Conservation (phyloP, 768 basidiomycete genomes). For the Mrakia frigida region DNA sequence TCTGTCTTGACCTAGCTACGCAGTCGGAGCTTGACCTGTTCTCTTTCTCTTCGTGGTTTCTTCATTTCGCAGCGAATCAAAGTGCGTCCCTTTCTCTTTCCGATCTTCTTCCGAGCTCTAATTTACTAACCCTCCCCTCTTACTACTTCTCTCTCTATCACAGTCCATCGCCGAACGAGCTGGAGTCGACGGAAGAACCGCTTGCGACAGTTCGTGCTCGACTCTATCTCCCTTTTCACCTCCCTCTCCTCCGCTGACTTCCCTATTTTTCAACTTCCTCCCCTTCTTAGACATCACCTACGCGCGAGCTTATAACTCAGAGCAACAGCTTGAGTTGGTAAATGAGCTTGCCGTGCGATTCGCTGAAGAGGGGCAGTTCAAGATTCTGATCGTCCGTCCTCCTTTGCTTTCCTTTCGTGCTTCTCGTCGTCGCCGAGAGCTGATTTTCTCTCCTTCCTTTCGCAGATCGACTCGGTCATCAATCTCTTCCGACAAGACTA, state of each 20-base stretch:
- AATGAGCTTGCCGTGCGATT: constrained; percentile 31
- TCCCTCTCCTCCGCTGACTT: background rate
- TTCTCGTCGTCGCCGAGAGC: background rate
- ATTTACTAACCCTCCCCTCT: background rate
- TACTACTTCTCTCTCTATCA: background rate
- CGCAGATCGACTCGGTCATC: constrained; percentile 32
- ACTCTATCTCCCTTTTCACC: too few species aligned
- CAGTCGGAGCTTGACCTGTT: too few species aligned
- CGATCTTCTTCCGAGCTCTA: background rate
- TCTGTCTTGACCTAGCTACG: too few species aligned
- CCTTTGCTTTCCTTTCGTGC: background rate
- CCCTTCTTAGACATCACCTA: constrained; percentile 22
- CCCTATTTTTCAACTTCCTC: background rate
- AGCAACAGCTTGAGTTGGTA: constrained; percentile 31
- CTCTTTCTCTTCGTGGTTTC: background rate
- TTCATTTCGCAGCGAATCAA: constrained; percentile 7
- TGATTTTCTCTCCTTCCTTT: background rate
- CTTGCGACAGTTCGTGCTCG: constrained; percentile 14
- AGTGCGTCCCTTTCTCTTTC: background rate
- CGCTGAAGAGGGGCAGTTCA: constrained; percentile 27
- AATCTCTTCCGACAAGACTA: constrained; percentile 32
- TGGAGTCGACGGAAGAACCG: constrained; percentile 26
- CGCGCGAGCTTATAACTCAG: constrained; percentile 27
- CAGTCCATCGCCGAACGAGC: constrained; percentile 30
- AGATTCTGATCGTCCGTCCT: constrained; percentile 17